Evolutionary conservation across 106 monocot species (phyloP), one percentile per base, ranked within the genome.

Genomic region (Agapanthus africanus): DNA sequence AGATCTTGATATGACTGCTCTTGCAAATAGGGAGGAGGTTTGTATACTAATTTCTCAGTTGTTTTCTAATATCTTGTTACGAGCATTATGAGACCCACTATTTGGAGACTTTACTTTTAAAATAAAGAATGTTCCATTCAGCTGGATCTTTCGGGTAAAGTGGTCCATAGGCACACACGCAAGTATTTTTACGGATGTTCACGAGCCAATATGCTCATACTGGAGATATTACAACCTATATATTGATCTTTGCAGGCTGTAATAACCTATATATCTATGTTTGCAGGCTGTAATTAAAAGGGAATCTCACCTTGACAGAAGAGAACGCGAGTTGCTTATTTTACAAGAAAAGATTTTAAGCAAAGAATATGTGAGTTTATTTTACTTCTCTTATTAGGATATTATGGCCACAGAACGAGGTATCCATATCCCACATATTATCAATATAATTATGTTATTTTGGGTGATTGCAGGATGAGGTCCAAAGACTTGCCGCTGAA

Each of bases 1-100:
- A 68, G 84, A 77, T 40, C 79, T 86, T 38, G 59, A 82, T 68
- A 63, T 67, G 33, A 33, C 76, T 57, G 79, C 80, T 73, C 44
- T 97, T 64, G 63, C 68, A 51, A 37, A 72, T 26, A 84, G 89
- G 67, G 88, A 91, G 71, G 82, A 97, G 80, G 95, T 97, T 13
- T 32, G 63, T 39, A 65, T 40, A 41, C 42, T 19, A 4, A 59
- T 40, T 31, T 64, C n/a, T 19, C 30, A 28, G 27, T 31, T 67
- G 6, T 41, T 68, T 68, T 7, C 2, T 47, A 15, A 2, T 47
- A 7, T 47, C 46, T 47, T 1, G 46, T 47, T 47, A 15, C 19
- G 16, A 44, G 42, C 42, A 44, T 44, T n/a, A n/a, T n/a, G n/a
- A n/a, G n/a, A n/a, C n/a, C n/a, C n/a, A n/a, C n/a, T n/a, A n/a